Conservation (phyloP, 306 rosid genomes). For the Notholithocarpus densiflorus region DNA sequence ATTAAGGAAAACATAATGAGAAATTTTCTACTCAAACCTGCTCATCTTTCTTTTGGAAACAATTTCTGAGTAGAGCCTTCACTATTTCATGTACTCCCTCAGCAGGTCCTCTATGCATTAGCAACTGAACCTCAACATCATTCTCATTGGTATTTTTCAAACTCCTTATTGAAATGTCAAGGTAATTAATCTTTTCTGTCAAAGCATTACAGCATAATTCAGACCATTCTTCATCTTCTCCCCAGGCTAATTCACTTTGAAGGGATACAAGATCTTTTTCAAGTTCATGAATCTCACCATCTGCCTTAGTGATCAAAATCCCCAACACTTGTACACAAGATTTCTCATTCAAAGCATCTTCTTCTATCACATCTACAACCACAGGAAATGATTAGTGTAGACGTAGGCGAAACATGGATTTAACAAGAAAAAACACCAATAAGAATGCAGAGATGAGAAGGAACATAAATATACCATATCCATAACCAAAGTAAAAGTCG, state of each 20-base stretch:
- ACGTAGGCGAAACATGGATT: not conserved
- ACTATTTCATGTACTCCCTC: slow-evolving; percentile 51
- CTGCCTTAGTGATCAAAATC: slow-evolving; percentile 48
- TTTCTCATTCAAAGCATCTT: slow-evolving; percentile 53
- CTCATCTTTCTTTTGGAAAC: slow-evolving; percentile 29
- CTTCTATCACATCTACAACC: slow-evolving; percentile 58
- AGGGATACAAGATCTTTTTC: slow-evolving; percentile 50
- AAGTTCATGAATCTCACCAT: slow-evolving; percentile 60
- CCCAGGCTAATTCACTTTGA: slow-evolving; percentile 48
- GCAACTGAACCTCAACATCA: slow-evolving; percentile 32
- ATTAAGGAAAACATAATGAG: not conserved
- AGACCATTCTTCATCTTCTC: slow-evolving; percentile 43
- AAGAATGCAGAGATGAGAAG: slow-evolving; percentile 2
- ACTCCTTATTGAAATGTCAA: slow-evolving; percentile 35
- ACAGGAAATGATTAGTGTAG: slow-evolving; percentile 10
- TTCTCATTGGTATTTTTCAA: slow-evolving; percentile 35
- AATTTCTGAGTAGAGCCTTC: slow-evolving; percentile 35
- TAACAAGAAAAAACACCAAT: not conserved
- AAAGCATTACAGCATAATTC: slow-evolving; percentile 46
- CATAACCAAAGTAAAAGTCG: slow-evolving; percentile 47
- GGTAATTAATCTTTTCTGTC: slow-evolving; percentile 47
- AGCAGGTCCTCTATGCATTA: slow-evolving; percentile 38
- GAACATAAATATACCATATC: slow-evolving; percentile 38
- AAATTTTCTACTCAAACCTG: slow-evolving; percentile 47
- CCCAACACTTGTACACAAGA: slow-evolving; percentile 55